phyloP scores from a whole-genome alignment of 495 filamentous ascomycete species.

The Parmelia sp. region DNA sequence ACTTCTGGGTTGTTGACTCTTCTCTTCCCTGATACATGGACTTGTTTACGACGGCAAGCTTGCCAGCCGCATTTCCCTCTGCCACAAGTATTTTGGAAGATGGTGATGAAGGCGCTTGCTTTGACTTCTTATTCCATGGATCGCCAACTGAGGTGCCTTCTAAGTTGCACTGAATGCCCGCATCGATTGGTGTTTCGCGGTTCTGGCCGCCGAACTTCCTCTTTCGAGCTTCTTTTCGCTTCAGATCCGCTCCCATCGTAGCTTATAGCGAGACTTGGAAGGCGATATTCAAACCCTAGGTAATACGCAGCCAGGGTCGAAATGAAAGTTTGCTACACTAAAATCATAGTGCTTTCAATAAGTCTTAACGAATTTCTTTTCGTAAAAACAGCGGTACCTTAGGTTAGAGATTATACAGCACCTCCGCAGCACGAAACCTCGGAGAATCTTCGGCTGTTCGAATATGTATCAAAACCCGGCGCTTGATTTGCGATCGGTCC shows the following conservation, averaged over 20 bases:
- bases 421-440: too few species aligned
- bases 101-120: not conserved
- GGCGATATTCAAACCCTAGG: too few species aligned
- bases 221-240: constrained; percentile 25
- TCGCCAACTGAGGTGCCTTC: not conserved
- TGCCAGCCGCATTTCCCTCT: not conserved
- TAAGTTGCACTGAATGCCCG: constrained; percentile 25
- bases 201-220: constrained; percentile 18
- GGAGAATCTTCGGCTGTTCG: too few species aligned
- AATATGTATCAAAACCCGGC: too few species aligned
- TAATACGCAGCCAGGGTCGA: too few species aligned
- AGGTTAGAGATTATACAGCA: too few species aligned
- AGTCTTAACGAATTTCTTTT: too few species aligned
- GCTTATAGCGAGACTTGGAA: too few species aligned
- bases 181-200: not conserved
- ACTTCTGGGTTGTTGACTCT: constrained; percentile 33
- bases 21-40: not conserved
- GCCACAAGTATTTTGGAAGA: not conserved
- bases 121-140: constrained; percentile 3
- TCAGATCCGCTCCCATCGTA: constrained; percentile 18
- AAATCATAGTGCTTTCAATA: too few species aligned
- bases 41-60: not conserved
- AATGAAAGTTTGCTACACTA: too few species aligned
- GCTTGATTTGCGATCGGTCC: too few species aligned
- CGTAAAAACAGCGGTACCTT: too few species aligned